phyloP scores from a whole-genome alignment of 2,329 filamentous ascomycete genomes.

The Stachybotrys elegans region DNA sequence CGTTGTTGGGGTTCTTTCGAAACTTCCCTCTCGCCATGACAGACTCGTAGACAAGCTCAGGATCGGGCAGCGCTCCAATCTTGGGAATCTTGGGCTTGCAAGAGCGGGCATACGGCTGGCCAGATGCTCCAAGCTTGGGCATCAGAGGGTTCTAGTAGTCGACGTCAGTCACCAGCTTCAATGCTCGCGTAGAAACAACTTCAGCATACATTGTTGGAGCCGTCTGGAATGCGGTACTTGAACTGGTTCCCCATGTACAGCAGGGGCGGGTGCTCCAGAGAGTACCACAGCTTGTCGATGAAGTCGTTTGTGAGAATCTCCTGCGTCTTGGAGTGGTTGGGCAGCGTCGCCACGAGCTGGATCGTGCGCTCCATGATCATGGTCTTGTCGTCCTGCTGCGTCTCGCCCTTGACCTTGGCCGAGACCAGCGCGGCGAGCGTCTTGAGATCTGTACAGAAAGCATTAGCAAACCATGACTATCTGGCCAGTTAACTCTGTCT shows the following conservation, averaged over 20 bases:
- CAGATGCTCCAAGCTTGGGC: slow-evolving; percentile 62
- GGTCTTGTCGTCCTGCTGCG: slow-evolving; percentile 67
- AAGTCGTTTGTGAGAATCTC: slow-evolving; percentile 62
- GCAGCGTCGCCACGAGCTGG: slow-evolving; percentile 62
- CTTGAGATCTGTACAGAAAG: slow-evolving; percentile 46
- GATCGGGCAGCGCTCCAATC: slow-evolving; percentile 64
- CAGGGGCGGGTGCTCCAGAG: slow-evolving; percentile 66
- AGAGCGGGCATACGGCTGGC: slow-evolving; percentile 61
- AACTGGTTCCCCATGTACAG: slow-evolving; percentile 59
- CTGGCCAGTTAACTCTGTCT: neutral
- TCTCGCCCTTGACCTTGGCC: slow-evolving; percentile 56
- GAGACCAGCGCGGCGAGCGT: slow-evolving; percentile 58
- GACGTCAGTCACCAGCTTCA: slow-evolving; percentile 4
- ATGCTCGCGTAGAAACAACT: neutral
- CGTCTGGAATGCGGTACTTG: slow-evolving; percentile 64
- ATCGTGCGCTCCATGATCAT: slow-evolving; percentile 74
- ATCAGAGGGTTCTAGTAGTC: slow-evolving; percentile 53
- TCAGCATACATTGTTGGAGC: slow-evolving; percentile 55
- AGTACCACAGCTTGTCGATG: slow-evolving; percentile 65
- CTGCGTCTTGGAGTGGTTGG: slow-evolving; percentile 55
- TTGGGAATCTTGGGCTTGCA: slow-evolving; percentile 54
- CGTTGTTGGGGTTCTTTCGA: slow-evolving; percentile 62
- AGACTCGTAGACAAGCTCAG: slow-evolving; percentile 56
- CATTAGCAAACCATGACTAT: neutral
- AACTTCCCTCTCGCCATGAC: slow-evolving; percentile 50